phyloP scores from a whole-genome alignment of 768 basidiomycete genomes.

The Tulasnella sp. region DNA sequence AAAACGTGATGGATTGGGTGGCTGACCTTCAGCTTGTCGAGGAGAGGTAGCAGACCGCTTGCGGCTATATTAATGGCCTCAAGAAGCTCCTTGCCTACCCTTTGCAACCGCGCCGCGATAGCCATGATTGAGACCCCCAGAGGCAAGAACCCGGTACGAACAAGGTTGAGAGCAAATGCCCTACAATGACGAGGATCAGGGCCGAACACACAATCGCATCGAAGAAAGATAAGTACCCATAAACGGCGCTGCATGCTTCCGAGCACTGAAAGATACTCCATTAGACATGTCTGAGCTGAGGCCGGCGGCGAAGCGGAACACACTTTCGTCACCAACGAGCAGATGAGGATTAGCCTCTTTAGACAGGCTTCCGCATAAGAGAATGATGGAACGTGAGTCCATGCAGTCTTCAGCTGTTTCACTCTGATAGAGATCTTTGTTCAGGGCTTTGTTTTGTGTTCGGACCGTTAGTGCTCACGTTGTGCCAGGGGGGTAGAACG shows the following conservation, averaged over 20 bases:
- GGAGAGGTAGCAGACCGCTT: not conserved
- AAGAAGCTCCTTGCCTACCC: slow-evolving; percentile 4
- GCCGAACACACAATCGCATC: not conserved
- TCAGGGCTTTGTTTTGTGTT: not conserved
- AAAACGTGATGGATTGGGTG: not conserved
- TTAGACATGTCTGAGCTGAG: not conserved
- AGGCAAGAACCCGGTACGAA: slow-evolving; percentile 3
- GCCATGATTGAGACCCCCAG: slow-evolving; percentile 13
- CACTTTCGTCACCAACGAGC: slow-evolving; percentile 3
- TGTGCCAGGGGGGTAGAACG: slow-evolving; percentile 5
- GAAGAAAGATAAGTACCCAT: not conserved
- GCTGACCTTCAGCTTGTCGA: slow-evolving; percentile 6
- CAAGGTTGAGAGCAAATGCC: slow-evolving; percentile 3
- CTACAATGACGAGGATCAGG: not conserved
- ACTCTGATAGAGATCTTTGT: not conserved
- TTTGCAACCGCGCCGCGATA: slow-evolving; percentile 11
- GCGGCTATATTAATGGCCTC: not conserved
- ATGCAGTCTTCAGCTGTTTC: slow-evolving; percentile 16
- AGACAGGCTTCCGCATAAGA: not conserved
- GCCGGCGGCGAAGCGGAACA: not conserved
- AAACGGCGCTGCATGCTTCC: not conserved
- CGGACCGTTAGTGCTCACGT: not conserved
- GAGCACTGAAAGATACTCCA: not conserved
- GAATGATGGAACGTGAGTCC: slow-evolving; percentile 13
- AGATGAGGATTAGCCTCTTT: not conserved